Conservation (phyloP, 371 early-diverging fungal species). For the Mortierella sp. region DNA sequence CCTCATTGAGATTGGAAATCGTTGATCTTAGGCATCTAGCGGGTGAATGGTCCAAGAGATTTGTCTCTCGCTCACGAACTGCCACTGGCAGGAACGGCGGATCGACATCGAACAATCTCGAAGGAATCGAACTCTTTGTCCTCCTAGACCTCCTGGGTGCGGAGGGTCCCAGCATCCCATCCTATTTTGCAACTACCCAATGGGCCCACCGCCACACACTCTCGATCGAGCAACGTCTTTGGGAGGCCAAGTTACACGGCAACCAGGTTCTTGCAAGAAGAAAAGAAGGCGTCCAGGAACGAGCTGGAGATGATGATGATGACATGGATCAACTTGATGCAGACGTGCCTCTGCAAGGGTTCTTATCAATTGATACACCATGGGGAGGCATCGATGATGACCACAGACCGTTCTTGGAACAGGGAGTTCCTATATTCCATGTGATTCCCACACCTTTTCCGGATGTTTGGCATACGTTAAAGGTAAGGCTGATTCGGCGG, state of each 20-base stretch:
- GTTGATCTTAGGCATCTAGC: constrained; percentile 62
- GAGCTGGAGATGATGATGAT: constrained; percentile 17
- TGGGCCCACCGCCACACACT: constrained; percentile 66
- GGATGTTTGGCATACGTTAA: constrained; percentile 85
- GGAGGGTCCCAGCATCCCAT: constrained; percentile 59
- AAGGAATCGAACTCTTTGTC: constrained; percentile 86
- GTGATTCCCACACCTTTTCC: constrained; percentile 94
- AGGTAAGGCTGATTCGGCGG: constrained; percentile 52
- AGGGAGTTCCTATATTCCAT: constrained; percentile 89
- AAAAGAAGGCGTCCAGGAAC: constrained; percentile 11
- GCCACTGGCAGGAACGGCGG: constrained; percentile 41
- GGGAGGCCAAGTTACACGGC: constrained; percentile 51
- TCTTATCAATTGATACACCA: constrained; percentile 44
- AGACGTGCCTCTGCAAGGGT: constrained; percentile 55
- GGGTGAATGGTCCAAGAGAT: constrained; percentile 55
- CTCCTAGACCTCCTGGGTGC: constrained; percentile 90
- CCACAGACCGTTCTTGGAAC: constrained; percentile 87
- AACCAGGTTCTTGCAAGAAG: constrained; percentile 19
- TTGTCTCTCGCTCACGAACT: constrained; percentile 28
- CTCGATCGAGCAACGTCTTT: constrained; percentile 60
- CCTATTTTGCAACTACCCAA: constrained; percentile 70
- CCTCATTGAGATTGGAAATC: too few species aligned
- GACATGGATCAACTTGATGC: constrained; percentile 33
- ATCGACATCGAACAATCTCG: constrained; percentile 59
- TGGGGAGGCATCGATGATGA: constrained; percentile 84